Evolutionary conservation across 1,284 basidiomycete genomes (phyloP).

Genomic region (Singerocomus rubriflavus): DNA sequence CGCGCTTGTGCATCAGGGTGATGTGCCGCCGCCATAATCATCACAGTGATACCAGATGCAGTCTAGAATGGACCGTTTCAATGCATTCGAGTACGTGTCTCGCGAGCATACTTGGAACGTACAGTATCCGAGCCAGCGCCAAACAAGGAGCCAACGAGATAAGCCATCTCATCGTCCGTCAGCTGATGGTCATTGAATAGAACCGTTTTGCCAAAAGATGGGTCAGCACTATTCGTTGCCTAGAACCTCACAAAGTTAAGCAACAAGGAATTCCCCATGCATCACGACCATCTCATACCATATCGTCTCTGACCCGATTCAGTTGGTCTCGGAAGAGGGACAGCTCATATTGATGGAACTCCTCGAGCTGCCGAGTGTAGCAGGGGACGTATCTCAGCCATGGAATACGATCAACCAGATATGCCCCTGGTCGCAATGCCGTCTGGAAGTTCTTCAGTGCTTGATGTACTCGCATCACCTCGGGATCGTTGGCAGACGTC

Average conservation of each 20-base stretch:
- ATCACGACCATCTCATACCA: too few species aligned
- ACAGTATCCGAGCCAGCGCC: slow-evolving; percentile 41
- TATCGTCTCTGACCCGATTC: too few species aligned
- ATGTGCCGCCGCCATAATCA: background rate
- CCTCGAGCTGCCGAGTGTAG: too few species aligned
- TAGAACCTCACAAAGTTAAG: background rate
- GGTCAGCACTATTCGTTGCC: slow-evolving; percentile 8
- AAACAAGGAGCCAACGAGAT: slow-evolving; percentile 40
- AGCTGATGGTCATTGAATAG: slow-evolving; percentile 20
- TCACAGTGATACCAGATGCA: background rate
- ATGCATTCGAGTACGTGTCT: background rate
- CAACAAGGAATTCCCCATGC: too few species aligned
- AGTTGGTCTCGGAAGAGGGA: too few species aligned
- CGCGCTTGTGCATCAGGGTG: background rate
- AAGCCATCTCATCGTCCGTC: slow-evolving; percentile 25
- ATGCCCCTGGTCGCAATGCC: slow-evolving; percentile 39
- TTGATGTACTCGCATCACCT: slow-evolving; percentile 24
- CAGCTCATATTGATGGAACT: too few species aligned
- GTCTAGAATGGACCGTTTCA: background rate
- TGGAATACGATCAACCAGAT: slow-evolving; percentile 58
- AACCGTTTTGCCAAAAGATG: slow-evolving; percentile 17
- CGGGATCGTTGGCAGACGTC: slow-evolving; percentile 26
- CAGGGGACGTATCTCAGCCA: slow-evolving; percentile 14
- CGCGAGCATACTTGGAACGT: background rate
- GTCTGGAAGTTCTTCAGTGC: slow-evolving; percentile 35